phyloP scores from a whole-genome alignment of 768 basidiomycete species.

The Serendipita sp. region DNA sequence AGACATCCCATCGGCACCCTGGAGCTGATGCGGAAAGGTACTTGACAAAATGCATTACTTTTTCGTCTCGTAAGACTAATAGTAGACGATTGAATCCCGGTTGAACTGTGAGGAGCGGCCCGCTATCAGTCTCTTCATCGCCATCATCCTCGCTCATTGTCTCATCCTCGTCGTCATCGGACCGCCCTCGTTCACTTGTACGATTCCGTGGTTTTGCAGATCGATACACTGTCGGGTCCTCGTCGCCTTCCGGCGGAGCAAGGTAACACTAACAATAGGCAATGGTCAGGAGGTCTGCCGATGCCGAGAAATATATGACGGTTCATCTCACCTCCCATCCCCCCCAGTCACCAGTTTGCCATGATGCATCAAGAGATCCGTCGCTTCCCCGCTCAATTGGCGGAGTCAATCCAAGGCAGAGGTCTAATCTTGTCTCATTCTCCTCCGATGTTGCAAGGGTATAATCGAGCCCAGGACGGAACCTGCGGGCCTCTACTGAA shows the following conservation, averaged over 20 bases:
- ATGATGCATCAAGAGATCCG: constrained; percentile 25
- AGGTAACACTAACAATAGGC: constrained; percentile 57
- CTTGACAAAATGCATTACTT: constrained; percentile 90
- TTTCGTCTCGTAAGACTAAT: constrained; percentile 79
- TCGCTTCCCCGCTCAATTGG: constrained; percentile 17
- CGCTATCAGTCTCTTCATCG: constrained; percentile 52
- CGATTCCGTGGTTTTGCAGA: constrained; percentile 19
- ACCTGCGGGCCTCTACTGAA: constrained; percentile 66
- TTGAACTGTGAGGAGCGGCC: constrained; percentile 70
- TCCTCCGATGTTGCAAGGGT: constrained; percentile 82
- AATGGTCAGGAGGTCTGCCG: too few relatives aligned
- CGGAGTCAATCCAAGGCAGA: constrained; percentile 75
- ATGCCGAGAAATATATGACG: constrained; percentile 5
- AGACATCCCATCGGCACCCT: constrained; percentile 87
- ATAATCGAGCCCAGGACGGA: constrained; percentile 87
- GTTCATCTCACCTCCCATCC: constrained; percentile 69
- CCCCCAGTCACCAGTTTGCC: constrained; percentile 67
- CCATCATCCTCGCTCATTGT: constrained; percentile 12
- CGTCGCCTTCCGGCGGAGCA: constrained; percentile 85
- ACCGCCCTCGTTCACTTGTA: constrained; percentile 14
- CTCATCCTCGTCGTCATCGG: constrained; percentile 20
- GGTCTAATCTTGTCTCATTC: constrained; percentile 66
- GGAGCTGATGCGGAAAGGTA: constrained; percentile 81
- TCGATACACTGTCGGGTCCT: constrained; percentile 89
- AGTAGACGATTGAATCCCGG: constrained; percentile 81